phyloP scores from a whole-genome alignment of 176 grass and related monocot genomes.

The Poa annua region DNA sequence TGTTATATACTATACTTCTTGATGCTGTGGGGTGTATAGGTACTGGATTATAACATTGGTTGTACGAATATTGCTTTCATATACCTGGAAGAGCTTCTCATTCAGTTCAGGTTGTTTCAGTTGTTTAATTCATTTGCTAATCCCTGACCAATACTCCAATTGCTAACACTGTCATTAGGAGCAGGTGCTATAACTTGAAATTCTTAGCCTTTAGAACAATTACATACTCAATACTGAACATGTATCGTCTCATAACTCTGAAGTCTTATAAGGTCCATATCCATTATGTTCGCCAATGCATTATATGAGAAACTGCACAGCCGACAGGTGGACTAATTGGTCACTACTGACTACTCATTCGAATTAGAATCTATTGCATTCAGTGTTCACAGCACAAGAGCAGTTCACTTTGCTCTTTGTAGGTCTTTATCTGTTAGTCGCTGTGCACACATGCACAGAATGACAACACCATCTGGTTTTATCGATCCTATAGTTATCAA shows the following conservation, averaged over 20 bases:
- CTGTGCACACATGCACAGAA: background rate
- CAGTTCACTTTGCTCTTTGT: slow-evolving; percentile 28
- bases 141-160: background rate
- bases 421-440: background rate
- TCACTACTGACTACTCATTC: background rate
- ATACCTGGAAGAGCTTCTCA: slow-evolving; percentile 75
- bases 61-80: slow-evolving; percentile 67
- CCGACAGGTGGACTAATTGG: background rate
- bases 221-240: background rate
- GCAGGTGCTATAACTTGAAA: background rate
- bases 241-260: background rate
- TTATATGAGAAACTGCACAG: background rate
- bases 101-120: slow-evolving; percentile 64
- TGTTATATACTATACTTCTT: slow-evolving; percentile 14
- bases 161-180: background rate
- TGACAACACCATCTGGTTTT: slow-evolving; percentile 6
- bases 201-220: background rate
- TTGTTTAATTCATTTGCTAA: slow-evolving; percentile 7
- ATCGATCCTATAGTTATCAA: background rate
- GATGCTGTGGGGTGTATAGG: slow-evolving; percentile 43
- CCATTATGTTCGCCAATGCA: slow-evolving; percentile 9
- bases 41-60: slow-evolving; percentile 72
- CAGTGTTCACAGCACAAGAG: background rate
- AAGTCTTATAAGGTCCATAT: slow-evolving; percentile 2
- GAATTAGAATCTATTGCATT: slow-evolving; percentile 21